phyloP scores from a whole-genome alignment of 345 rosid species.

The Ailanthus altissimus region DNA sequence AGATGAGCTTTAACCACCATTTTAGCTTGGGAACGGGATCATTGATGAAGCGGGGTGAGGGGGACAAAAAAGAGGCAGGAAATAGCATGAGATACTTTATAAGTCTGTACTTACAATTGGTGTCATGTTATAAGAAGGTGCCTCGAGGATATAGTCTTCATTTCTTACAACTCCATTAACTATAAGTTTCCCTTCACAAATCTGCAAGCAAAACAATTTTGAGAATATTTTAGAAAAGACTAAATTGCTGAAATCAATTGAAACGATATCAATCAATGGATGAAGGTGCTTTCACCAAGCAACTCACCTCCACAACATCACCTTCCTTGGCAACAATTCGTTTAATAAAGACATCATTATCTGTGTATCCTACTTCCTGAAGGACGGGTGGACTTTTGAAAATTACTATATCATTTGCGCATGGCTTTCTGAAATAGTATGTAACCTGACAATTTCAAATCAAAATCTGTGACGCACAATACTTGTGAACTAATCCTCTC shows the following conservation, averaged over 20 bases:
- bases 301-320: slow-evolving; percentile 81
- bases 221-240: background rate
- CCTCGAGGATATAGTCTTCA: slow-evolving; percentile 70
- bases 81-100: background rate
- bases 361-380: slow-evolving; percentile 91
- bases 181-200: slow-evolving; percentile 64
- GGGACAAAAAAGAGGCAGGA: background rate
- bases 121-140: slow-evolving; percentile 81
- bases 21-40: background rate
- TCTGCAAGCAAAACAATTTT: slow-evolving; percentile 42
- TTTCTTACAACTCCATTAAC: slow-evolving; percentile 71
- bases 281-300: slow-evolving; percentile 3
- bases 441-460: slow-evolving; percentile 58
- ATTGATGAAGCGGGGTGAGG: background rate
- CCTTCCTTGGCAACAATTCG: slow-evolving; percentile 91
- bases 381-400: slow-evolving; percentile 95
- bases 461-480: slow-evolving; percentile 4
- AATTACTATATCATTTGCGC: slow-evolving; percentile 89
- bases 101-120: slow-evolving; percentile 57
- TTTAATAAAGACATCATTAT: slow-evolving; percentile 93
- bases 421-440: slow-evolving; percentile 88
- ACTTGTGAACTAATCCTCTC: background rate
- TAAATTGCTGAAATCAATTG: background rate
- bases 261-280: background rate
- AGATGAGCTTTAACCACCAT: background rate